Conservation (phyloP, 2,329 filamentous ascomycete species). For the Rhinocladiella similis region DNA sequence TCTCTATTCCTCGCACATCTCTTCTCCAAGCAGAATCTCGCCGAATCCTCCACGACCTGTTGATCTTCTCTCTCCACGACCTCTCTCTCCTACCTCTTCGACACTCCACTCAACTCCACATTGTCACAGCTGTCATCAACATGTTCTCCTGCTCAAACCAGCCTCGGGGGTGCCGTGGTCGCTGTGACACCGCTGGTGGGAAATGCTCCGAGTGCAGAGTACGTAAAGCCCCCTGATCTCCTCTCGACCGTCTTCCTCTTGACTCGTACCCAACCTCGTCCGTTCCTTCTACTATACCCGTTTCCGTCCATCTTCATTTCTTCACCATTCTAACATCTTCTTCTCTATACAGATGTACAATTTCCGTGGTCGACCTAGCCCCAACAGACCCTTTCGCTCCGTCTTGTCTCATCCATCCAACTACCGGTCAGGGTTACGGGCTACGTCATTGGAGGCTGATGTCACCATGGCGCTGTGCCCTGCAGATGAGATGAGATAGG, state of each 20-base stretch:
- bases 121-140: conserved; percentile 7
- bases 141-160: conserved; percentile 53
- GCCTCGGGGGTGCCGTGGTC: conserved; percentile 48
- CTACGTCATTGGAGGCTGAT: conserved; percentile 26
- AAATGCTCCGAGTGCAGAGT: conserved; percentile 49
- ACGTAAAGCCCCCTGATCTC: conserved; percentile 31
- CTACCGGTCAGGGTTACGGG: conserved; percentile 37
- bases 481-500: conserved; percentile 20
- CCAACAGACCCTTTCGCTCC: conserved; percentile 35
- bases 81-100: neutral
- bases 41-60: too few relatives aligned
- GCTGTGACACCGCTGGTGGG: conserved; percentile 43
- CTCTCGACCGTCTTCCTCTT: neutral
- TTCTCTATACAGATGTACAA: conserved; percentile 25
- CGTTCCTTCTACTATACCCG: neutral
- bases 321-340: conserved; percentile 11
- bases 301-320: conserved; percentile 1
- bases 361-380: conserved; percentile 35
- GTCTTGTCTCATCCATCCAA: conserved; percentile 43
- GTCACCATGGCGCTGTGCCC: conserved; percentile 22
- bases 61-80: neutral
- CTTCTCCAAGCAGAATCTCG: too few relatives aligned
- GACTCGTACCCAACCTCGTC: neutral
- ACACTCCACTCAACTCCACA: conserved; percentile 1
- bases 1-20: neutral